Percentiles rank a stretch among this genome's conserved stretches.
Evolutionary conservation across 768 basidiomycete genomes (phyloP).

Genomic region (Sarcomyxa edulis): DNA sequence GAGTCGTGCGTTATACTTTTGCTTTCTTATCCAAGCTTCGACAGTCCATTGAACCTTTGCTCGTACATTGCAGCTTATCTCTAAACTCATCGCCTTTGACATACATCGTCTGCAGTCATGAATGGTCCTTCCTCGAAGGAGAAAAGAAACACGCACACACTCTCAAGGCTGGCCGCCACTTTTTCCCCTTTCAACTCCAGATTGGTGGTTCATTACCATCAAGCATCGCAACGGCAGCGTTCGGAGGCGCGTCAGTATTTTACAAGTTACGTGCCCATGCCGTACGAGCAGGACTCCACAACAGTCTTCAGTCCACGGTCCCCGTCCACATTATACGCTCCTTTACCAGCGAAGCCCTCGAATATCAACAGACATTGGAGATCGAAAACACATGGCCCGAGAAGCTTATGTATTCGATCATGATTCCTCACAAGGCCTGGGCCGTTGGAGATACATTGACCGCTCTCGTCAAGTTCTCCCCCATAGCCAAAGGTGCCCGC

Average conservation of each 20-base stretch:
- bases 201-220: conserved; percentile 86
- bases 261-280: conserved; percentile 90
- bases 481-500: conserved; percentile 77
- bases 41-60: conserved; percentile 9
- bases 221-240: conserved; percentile 49
- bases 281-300: conserved; percentile 62
- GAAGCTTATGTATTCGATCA: conserved; percentile 93
- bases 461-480: conserved; percentile 81
- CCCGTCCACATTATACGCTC: conserved; percentile 69
- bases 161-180: conserved; percentile 91
- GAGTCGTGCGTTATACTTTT: conserved; percentile 49
- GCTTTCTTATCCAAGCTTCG: conserved; percentile 6
- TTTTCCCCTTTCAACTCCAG: conserved; percentile 88
- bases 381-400: conserved; percentile 97
- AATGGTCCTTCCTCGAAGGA: conserved; percentile 91
- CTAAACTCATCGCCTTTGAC: conserved; percentile 38
- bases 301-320: conserved; percentile 51
- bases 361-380: conserved; percentile 94
- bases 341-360: conserved; percentile 77
- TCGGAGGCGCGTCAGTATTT: conserved; percentile 61
- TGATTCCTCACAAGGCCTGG: conserved; percentile 95
- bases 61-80: conserved; percentile 33
- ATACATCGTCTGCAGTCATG: conserved; percentile 71
- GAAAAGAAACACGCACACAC: conserved; percentile 77
- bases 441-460: conserved; percentile 84